phyloP scores from a whole-genome alignment of 2,329 filamentous ascomycete genomes.

The Cordyceps pruinosa region DNA sequence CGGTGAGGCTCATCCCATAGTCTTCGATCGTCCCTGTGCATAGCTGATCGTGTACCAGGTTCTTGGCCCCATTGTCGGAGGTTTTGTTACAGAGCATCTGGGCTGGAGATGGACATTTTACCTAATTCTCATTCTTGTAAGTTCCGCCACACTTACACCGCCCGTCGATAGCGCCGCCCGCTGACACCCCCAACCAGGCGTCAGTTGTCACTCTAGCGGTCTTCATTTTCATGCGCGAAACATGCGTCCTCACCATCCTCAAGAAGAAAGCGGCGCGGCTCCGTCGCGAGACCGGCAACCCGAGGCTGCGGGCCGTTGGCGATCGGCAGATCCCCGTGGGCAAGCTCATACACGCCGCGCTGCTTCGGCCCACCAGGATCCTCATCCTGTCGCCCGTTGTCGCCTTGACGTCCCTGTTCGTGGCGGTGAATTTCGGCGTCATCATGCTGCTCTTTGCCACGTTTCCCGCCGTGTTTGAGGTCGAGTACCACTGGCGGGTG shows the following conservation, averaged over 20 bases:
- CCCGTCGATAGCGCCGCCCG: background rate
- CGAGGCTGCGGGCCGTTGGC: too few species aligned
- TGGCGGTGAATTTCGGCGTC: background rate
- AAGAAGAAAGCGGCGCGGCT: background rate
- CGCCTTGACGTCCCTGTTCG: conserved; percentile 34
- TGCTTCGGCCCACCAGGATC: conserved; percentile 34
- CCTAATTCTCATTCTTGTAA: conserved; percentile 37
- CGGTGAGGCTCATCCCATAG: conserved; percentile 23
- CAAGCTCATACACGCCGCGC: conserved; percentile 24
- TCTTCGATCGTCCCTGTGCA: background rate
- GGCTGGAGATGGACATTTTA: conserved; percentile 46
- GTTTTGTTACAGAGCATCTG: conserved; percentile 38
- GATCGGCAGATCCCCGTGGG: background rate
- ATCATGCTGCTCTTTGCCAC: background rate
- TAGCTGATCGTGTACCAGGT: background rate
- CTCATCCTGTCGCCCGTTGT: conserved; percentile 49
- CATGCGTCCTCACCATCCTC: background rate
- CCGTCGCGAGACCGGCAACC: background rate
- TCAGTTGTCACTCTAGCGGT: conserved; percentile 3
- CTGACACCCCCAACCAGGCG: too few species aligned
- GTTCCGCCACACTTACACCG: background rate
- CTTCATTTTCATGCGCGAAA: background rate
- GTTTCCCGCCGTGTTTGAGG: background rate
- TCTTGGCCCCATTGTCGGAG: conserved; percentile 30
- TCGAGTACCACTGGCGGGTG: background rate